Conservation (phyloP, 2,329 filamentous ascomycete species). For the Madurella mycetomatis region DNA sequence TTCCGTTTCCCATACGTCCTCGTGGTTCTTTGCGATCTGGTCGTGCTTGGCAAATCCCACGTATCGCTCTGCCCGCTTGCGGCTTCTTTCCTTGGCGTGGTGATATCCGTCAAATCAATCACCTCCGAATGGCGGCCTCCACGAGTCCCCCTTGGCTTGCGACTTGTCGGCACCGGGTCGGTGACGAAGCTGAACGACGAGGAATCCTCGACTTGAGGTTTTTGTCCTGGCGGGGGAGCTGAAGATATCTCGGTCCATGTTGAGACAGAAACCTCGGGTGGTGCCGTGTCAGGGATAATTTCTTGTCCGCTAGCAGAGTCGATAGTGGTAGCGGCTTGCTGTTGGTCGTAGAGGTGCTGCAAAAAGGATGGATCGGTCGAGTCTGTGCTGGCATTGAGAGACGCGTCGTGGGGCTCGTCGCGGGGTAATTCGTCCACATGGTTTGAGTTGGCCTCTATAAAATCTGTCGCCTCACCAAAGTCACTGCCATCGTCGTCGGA, state of each 20-base stretch:
- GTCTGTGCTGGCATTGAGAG: constrained; percentile 22
- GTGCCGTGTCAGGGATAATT: constrained; percentile 3
- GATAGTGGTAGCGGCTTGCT: constrained; percentile 32
- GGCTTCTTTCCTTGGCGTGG: constrained; percentile 29
- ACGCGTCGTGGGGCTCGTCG: constrained; percentile 4
- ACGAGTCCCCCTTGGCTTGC: constrained; percentile 13
- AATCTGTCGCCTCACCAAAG: constrained; percentile 9
- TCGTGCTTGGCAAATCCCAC: constrained; percentile 42
- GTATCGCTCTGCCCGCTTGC: constrained; percentile 28
- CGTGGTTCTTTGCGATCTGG: constrained; percentile 4
- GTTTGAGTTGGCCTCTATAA: neutral
- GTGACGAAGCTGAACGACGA: constrained; percentile 24
- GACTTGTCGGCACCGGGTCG: constrained; percentile 26
- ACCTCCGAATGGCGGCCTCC: constrained; percentile 9
- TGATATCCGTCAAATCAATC: constrained; percentile 32
- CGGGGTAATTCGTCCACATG: neutral
- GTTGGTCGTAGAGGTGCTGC: constrained; percentile 44
- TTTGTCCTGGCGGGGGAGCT: constrained; percentile 10
- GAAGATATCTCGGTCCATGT: constrained; percentile 5
- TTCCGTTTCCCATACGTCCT: constrained; percentile 17
- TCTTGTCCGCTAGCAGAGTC: neutral
- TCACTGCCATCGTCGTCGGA: constrained; percentile 32
- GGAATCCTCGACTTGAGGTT: neutral
- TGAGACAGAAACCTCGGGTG: neutral
- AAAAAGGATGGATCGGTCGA: constrained; percentile 49